Evolutionary conservation across 1,284 basidiomycete species (phyloP).

Genomic region (Trametes hirsuta): DNA sequence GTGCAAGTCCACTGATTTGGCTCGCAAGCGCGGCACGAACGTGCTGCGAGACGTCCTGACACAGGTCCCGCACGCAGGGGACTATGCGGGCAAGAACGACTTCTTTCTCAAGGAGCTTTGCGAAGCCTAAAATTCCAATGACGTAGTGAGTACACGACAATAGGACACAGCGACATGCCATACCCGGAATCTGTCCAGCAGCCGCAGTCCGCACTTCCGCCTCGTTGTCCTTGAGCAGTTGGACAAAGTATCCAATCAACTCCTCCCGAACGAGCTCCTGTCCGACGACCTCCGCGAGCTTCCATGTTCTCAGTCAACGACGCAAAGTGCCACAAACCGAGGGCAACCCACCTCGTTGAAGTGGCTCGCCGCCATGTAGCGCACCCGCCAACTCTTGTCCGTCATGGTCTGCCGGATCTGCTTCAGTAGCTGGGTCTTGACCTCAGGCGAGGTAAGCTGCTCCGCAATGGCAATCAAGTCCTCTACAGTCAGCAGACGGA

Average conservation of each 20-base stretch:
- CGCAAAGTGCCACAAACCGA: neutral
- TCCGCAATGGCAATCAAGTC: constrained; percentile 93
- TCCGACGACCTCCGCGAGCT: constrained; percentile 93
- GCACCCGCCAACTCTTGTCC: constrained; percentile 98
- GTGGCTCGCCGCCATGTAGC: constrained; percentile 99
- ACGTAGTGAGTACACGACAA: neutral
- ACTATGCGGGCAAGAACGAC: constrained; percentile 92
- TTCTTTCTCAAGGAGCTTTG: constrained; percentile 93
- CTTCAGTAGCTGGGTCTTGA: constrained; percentile 89
- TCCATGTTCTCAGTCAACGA: constrained; percentile 1
- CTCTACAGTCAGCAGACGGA: constrained; percentile 94
- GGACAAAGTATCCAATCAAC: constrained; percentile 91
- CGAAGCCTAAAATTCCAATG: constrained; percentile 75
- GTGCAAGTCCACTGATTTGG: constrained; percentile 97
- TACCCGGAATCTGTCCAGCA: constrained; percentile 95
- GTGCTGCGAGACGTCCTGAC: constrained; percentile 94
- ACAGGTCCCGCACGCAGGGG: constrained; percentile 95
- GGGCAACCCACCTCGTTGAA: constrained; percentile 82
- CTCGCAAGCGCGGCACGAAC: constrained; percentile 96
- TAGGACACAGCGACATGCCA: constrained; percentile 23
- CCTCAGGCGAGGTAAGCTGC: constrained; percentile 83
- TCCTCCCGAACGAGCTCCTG: constrained; percentile 93
- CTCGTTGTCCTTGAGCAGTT: constrained; percentile 97
- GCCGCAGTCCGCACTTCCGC: constrained; percentile 98
- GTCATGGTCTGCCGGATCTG: constrained; percentile 87